phyloP scores from a whole-genome alignment of 2,329 filamentous ascomycete genomes.

The Tolypocladium inflatum region DNA sequence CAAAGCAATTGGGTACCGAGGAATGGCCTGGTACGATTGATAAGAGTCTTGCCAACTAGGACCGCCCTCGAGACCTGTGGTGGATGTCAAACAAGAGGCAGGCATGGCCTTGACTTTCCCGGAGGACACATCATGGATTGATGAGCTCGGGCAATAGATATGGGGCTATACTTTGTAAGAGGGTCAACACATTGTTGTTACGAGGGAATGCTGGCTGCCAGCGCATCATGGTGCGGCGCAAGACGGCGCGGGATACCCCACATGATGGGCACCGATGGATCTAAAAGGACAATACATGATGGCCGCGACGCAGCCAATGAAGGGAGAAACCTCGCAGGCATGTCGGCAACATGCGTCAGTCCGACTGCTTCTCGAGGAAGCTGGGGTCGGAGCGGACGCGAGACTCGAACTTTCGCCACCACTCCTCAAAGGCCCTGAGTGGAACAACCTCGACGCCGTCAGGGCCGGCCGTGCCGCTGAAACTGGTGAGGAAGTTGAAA shows the following conservation, averaged over 20 bases:
- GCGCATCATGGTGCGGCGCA: not conserved
- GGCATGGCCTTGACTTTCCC: not conserved
- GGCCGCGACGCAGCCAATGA: not conserved
- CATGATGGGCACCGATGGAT: not conserved
- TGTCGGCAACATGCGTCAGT: constrained; percentile 7
- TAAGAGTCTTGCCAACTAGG: not conserved
- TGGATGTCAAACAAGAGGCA: not conserved
- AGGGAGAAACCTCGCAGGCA: not conserved
- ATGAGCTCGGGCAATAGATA: not conserved
- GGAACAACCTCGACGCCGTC: constrained; percentile 77
- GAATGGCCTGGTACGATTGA: not conserved
- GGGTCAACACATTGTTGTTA: not conserved
- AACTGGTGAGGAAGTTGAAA: constrained; percentile 91
- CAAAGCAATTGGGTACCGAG: not conserved
- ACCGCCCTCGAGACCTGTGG: not conserved
- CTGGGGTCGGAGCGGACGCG: constrained; percentile 76
- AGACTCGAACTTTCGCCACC: constrained; percentile 95
- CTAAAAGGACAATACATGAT: not conserved
- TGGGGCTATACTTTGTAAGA: not conserved
- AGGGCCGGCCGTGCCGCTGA: constrained; percentile 54
- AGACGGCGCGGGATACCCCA: not conserved
- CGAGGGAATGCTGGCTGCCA: not conserved
- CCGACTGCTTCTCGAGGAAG: constrained; percentile 63
- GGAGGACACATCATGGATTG: not conserved
- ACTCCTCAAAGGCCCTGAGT: constrained; percentile 90